A percentile compares a stretch with the other conserved stretches of the same genome.
phyloP scores from a whole-genome alignment of 805 yeast genomes.

The Candida koratica region DNA sequence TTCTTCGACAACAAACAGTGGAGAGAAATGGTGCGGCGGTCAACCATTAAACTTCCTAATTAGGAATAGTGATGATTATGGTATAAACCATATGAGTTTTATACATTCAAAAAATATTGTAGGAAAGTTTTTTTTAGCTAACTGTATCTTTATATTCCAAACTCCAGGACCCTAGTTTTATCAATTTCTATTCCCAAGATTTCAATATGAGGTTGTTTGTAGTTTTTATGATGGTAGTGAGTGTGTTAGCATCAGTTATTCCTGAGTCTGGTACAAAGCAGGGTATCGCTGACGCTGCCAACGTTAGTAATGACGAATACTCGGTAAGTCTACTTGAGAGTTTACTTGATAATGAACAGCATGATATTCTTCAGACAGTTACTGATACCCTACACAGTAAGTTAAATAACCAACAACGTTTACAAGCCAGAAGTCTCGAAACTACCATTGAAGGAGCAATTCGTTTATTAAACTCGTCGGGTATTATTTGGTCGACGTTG shows the following conservation, averaged over 20 bases:
- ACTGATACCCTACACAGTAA: neutral
- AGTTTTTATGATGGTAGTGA: conserved; percentile 1
- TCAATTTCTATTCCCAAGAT: no score
- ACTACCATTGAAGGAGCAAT: conserved; percentile 23
- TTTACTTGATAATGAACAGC: conserved; percentile 11
- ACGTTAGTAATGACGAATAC: neutral
- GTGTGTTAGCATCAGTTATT: conserved; percentile 5
- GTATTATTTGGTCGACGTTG: conserved; percentile 31
- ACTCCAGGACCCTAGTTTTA: no score
- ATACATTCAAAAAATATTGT: neutral
- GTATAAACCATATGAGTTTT: neutral
- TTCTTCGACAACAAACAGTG: conserved; percentile 6
- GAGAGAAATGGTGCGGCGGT: conserved; percentile 3
- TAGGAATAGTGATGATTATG: conserved; percentile 5
- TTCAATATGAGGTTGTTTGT: conserved; percentile 1
- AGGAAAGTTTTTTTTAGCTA: conserved; percentile 7
- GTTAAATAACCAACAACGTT: neutral
- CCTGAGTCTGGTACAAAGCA: neutral
- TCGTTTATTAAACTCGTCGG: conserved; percentile 27
- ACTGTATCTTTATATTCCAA: no score
- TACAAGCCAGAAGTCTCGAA: conserved; percentile 19
- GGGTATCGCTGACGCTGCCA: neutral
- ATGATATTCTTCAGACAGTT: conserved; percentile 9
- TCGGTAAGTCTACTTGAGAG: conserved; percentile 3
- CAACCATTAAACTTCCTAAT: conserved; percentile 6